Evolutionary conservation across 1,139 yeast species (phyloP), one percentile per base, ranked within the genome.

Genomic region (Yamadazyma diddensiae): DNA sequence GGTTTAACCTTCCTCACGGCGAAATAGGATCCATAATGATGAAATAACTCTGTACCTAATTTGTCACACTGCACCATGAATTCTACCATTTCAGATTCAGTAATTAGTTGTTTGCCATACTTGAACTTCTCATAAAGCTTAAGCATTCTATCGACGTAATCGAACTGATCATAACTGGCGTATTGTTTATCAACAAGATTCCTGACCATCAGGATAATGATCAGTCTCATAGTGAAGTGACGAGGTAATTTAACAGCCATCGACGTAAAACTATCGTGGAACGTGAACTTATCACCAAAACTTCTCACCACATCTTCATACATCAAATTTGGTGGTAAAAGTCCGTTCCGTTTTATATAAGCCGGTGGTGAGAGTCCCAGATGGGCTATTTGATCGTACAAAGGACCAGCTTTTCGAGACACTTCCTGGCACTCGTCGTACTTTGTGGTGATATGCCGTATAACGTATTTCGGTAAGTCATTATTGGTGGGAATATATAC

Each of bases 41-140:
- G 30, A 13, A 41, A 33, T 15, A 49, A 21, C 11, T 34, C 12
- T 3, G 34, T 26, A 7, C 42, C 34, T 16, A 57, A 42, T 33
- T 48, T 49, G 21, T 56, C 57, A 40, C 59, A 55, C 28, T 52
- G 52, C 17, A 58, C 34, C 70, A 88, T 74, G 46, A 86, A 80
- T 25, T 63, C 67, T 23, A 78, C 59, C 47, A 88, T 77, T 30
- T 82, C 82, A 2, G 57, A 62, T 41, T 82, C 81, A 1, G 70
- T 57, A 10, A 87, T 76, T 13, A 79, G 68, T 15, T 68, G 57
- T 1, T 83, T 83, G 1, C 94, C 76, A 53, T 79, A 90, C 39
- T 88, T 65, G 22, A 82, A 68, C 30, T 65, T 64, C 43, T 88
- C 96, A 56, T 87, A 88, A n/a, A 76, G 55, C 1, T 59, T 62